Base-by-base conservation (phyloP, 805 yeast genomes). In the Spathaspora hagerdaliae region DNA sequence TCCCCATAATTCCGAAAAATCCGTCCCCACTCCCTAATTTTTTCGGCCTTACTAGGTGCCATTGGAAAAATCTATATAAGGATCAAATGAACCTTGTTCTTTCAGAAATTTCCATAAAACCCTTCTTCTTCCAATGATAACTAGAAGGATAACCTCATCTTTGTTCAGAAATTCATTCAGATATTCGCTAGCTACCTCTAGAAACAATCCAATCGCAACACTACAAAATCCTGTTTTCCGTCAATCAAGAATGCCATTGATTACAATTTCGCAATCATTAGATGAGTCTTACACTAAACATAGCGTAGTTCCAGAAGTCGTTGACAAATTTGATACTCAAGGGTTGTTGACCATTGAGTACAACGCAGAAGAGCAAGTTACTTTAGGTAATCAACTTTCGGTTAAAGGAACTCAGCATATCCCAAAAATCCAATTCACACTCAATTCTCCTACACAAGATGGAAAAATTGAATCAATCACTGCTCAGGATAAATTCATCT, bases 351-450 rank as follows among this genome's bases (percentile, higher is more conserved):
- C 85, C 47, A 82, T 83, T 49, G 78, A 81, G 38, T 87, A 83
- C 61, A 55, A 51, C 34, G 55, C 54, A 6, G 81, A 80, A n/a
- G 63, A 66, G 19, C 86, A 80, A 46, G 96, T 88, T 31, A 78
- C 90, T 0, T 67, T 87, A 72, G 97, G 97, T 14, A 88, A 90
- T 65, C 76, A 82, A 2, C 69, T 91, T 45, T 62, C 71, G 36
- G 83, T 79, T 6, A 74, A 69, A 3, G 85, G 82, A 39, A 82
- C 96, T 27, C 95, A 86, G 65, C 53, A 63, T n/a, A 57, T 55
- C 38, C 97, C 97, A 32, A 54, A 63, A 31, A 71, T 90, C 46
- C 85, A 83, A 51, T 81, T 86, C 65, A 79, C 90, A 12, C 69
- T 82, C 50, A 73, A 75, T 52, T 67, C 75, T 34, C 70, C 75